These are phyloP conservation scores for Penicillium occitanis DNA, from an alignment of 2,329 filamentous ascomycete genomes.

Conservation along the genomic window DNA sequence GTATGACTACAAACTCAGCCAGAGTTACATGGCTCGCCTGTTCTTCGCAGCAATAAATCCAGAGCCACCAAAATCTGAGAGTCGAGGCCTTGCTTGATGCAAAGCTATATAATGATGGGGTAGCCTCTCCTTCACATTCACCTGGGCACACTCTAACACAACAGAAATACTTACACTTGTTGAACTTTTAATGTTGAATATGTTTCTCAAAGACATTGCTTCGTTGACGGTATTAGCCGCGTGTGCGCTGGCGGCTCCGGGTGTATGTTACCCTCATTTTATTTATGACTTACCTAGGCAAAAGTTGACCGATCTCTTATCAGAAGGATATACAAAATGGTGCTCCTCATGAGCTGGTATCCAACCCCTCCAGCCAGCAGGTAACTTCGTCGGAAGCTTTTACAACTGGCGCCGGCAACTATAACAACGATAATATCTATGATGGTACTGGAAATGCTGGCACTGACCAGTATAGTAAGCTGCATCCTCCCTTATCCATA, in stretches of 20 bases:
- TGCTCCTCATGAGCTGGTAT: slow-evolving; percentile 15
- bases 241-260: background rate
- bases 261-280: background rate
- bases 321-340: slow-evolving; percentile 16
- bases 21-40: background rate
- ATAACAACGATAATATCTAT: slow-evolving; percentile 16
- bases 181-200: background rate
- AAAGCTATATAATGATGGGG: background rate
- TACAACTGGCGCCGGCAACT: slow-evolving; percentile 14
- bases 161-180: background rate
- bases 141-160: background rate
- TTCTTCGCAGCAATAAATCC: background rate
- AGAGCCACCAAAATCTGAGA: background rate
- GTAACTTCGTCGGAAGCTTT: slow-evolving; percentile 20
- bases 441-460: slow-evolving; percentile 16
- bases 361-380: slow-evolving; percentile 15
- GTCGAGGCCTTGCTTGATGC: too few relatives aligned
- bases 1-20: background rate
- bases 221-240: background rate
- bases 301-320: background rate
- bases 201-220: background rate
- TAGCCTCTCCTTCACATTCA: background rate
- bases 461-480: slow-evolving; percentile 17
- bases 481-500: background rate
- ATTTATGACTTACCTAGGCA: background rate